phyloP scores from a whole-genome alignment of 805 yeast genomes.

The Lachancea meyersii region DNA sequence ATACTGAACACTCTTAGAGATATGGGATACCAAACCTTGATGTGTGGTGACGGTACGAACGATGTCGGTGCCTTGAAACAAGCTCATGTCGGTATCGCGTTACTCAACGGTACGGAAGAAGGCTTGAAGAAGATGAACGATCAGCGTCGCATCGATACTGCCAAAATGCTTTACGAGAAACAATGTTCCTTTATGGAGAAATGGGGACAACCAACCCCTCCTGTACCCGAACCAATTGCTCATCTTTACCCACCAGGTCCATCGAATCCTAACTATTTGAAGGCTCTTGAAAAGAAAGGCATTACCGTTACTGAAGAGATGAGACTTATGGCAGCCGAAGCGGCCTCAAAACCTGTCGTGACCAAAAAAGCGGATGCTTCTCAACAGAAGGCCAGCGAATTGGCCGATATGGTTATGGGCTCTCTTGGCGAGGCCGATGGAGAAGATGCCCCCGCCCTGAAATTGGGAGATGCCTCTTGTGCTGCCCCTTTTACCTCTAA shows the following conservation, averaged over 20 bases:
- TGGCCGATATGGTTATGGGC: slow-evolving; percentile 37
- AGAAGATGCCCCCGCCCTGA: slow-evolving; percentile 82
- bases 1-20: slow-evolving; percentile 76
- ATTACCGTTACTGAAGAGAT: slow-evolving; percentile 71
- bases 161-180: slow-evolving; percentile 67
- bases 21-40: slow-evolving; percentile 85
- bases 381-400: slow-evolving; percentile 39
- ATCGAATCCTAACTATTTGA: slow-evolving; percentile 76
- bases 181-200: slow-evolving; percentile 71
- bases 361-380: slow-evolving; percentile 12
- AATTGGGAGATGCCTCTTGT: slow-evolving; percentile 96
- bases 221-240: slow-evolving; percentile 81
- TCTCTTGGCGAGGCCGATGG: slow-evolving; percentile 40
- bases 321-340: slow-evolving; percentile 52
- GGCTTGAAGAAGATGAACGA: slow-evolving; percentile 86
- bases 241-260: slow-evolving; percentile 97
- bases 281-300: slow-evolving; percentile 81
- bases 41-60: slow-evolving; percentile 99
- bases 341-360: slow-evolving; percentile 35
- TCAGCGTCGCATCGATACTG: slow-evolving; percentile 58
- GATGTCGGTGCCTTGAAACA: slow-evolving; percentile 99
- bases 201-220: slow-evolving; percentile 82
- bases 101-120: slow-evolving; percentile 93
- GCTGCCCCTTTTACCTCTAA: slow-evolving; percentile 99
- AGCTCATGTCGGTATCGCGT: slow-evolving; percentile 97